Evolutionary conservation across 2,329 filamentous ascomycete genomes (phyloP).

Genomic region (Fusarium protoensiforme): DNA sequence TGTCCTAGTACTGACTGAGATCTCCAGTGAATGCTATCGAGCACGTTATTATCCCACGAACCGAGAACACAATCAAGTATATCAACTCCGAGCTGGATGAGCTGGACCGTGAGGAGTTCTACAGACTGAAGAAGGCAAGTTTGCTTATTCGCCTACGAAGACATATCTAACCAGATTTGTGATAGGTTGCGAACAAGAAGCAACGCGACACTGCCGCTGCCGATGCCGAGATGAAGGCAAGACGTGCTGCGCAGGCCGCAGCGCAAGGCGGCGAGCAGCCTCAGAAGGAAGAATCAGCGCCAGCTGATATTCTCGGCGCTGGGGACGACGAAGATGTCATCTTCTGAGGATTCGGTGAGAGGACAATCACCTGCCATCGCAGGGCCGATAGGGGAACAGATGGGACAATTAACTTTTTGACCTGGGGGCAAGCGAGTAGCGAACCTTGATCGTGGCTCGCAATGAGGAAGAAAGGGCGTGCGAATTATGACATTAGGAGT

Average conservation of each 20-base stretch:
- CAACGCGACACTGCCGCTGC: slow-evolving; percentile 78
- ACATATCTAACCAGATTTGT: slow-evolving; percentile 10
- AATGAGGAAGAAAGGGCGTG: neutral
- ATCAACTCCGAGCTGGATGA: slow-evolving; percentile 99
- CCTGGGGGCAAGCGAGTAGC: neutral
- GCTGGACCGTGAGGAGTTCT: slow-evolving; percentile 97
- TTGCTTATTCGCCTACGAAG: neutral
- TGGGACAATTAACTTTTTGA: neutral
- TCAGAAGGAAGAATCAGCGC: slow-evolving; percentile 50
- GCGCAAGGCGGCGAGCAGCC: slow-evolving; percentile 48
- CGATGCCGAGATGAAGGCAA: slow-evolving; percentile 81
- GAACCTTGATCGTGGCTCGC: neutral
- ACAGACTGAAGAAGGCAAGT: slow-evolving; percentile 85
- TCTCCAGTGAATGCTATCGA: slow-evolving; percentile 89
- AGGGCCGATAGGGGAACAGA: neutral
- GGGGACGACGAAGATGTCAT: slow-evolving; percentile 88
- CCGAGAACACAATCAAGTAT: slow-evolving; percentile 99
- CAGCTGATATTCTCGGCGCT: slow-evolving; percentile 76
- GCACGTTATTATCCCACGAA: slow-evolving; percentile 96
- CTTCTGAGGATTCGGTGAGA: slow-evolving; percentile 64
- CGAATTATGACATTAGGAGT: neutral
- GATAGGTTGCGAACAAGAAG: slow-evolving; percentile 82
- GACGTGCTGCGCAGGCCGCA: slow-evolving; percentile 65
- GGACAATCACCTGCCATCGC: neutral
- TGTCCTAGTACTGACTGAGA: slow-evolving; percentile 7